A percentile compares a stretch with the other conserved stretches of the same genome.
phyloP scores from a whole-genome alignment of 2,329 filamentous ascomycete genomes.

The Dactylellina cionopaga region DNA sequence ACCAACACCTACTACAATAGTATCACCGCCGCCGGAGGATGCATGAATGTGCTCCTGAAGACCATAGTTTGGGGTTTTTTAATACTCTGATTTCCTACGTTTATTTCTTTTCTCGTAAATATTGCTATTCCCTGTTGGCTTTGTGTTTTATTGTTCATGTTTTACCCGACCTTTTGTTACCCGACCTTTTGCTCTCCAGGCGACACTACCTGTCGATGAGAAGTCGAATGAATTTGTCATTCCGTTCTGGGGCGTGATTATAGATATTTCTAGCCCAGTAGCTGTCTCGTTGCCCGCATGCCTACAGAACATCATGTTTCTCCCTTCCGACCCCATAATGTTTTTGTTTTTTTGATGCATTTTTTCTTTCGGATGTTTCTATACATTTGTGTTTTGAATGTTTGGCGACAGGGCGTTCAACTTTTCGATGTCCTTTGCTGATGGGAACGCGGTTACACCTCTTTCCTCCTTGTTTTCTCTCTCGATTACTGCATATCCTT shows the following conservation, averaged over 20 bases:
- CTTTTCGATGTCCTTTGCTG: neutral
- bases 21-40: constrained; percentile 53
- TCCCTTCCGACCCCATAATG: neutral
- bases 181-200: constrained; percentile 47
- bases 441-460: neutral
- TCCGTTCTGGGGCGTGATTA: constrained; percentile 40
- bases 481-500: constrained; percentile 11
- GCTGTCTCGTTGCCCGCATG: neutral
- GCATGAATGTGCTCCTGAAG: constrained; percentile 4
- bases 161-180: constrained; percentile 15
- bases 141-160: too few relatives aligned
- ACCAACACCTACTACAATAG: constrained; percentile 51
- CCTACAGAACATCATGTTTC: neutral
- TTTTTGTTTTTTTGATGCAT: constrained; percentile 1
- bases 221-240: too few relatives aligned
- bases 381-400: constrained; percentile 9
- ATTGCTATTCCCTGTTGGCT: constrained; percentile 50
- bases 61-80: constrained; percentile 38
- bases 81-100: constrained; percentile 53
- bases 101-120: constrained; percentile 54
- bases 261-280: constrained; percentile 50
- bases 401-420: constrained; percentile 23
- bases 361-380: neutral
- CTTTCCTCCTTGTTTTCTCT: constrained; percentile 2
- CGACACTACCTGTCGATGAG: too few relatives aligned